Evolutionary conservation across 192 early-diverging fungal species (phyloP), one percentile per base, ranked within the genome.

Genomic region (Spizellomyces sp.): DNA sequence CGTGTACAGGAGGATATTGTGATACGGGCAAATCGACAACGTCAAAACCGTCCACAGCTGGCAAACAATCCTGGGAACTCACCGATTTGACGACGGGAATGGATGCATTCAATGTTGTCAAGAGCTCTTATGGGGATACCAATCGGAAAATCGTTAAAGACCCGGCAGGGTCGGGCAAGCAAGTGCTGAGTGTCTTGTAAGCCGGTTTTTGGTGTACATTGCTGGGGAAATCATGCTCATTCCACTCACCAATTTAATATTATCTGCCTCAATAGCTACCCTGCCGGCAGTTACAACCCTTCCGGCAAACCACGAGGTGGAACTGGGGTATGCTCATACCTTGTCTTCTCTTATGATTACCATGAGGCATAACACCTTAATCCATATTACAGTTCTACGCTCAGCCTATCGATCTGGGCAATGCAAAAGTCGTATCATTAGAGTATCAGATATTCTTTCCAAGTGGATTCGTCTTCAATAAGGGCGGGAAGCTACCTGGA

Each of bases 401-500:
- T 9, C 10, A 9, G 15, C 78, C 78, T 9, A 48, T 79, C 22
- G 60, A 73, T 50, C 45, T 79, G 1, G 42, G 58, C 7, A 10
- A 44, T 19, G 74, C 74, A 15, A 64, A 12, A 15, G 56, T 64
- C 7, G 75, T 73, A 15, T 52, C 66, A 2, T 69, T 88, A 42
- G 77, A 82, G 47, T 88, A 79, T 54, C 70, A 85, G 50, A 73
- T 83, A 27, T 66, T 60, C 21, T 85, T 85, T 63, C 56, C 81
- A 45, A 64, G 67, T 10, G 77, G 75, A 0, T 88, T 88, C 69
- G 66, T 84, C n/a, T 88, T 82, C 72, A 79, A 81, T 45, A 80
- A 78, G 45, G 87, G 87, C 42, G 87, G 87, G 5, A 88, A 88
- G 48, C 67, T 88, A 9, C 87, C 87, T 4, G 87, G 87, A 43